Percentiles rank a stretch among this genome's conserved stretches.
These are phyloP conservation scores for Phoma sp. DNA, from an alignment of 2,329 filamentous ascomycete genomes.

Conservation along the genomic window DNA sequence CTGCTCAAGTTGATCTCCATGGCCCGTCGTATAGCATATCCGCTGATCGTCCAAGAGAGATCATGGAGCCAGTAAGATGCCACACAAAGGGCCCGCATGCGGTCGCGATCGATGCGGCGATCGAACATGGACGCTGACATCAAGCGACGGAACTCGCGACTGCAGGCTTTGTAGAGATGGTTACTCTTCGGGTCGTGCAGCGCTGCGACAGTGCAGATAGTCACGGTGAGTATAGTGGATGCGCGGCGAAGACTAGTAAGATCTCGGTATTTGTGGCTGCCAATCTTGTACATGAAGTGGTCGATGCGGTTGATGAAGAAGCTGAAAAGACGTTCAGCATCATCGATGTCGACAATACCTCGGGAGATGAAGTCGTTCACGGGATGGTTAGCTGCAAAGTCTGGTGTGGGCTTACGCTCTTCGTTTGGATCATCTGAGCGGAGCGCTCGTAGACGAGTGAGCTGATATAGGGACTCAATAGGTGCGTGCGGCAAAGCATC, in stretches of 20 bases:
- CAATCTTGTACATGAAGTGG: slow-evolving; percentile 56
- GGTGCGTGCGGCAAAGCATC: slow-evolving; percentile 42
- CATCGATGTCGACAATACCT: slow-evolving; percentile 53
- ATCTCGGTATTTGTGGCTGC: slow-evolving; percentile 52
- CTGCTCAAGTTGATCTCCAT: slow-evolving; percentile 56
- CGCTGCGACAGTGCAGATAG: slow-evolving; percentile 63
- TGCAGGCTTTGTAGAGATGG: slow-evolving; percentile 60
- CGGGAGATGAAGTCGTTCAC: slow-evolving; percentile 57
- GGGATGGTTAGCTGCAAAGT: slow-evolving; percentile 15
- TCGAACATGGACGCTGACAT: slow-evolving; percentile 65
- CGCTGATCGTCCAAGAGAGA: slow-evolving; percentile 67
- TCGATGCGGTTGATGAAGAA: slow-evolving; percentile 54
- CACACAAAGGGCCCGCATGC: slow-evolving; percentile 65
- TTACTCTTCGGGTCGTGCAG: slow-evolving; percentile 63
- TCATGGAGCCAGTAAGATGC: slow-evolving; percentile 69
- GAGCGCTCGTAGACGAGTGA: slow-evolving; percentile 49
- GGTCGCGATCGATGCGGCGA: slow-evolving; percentile 62
- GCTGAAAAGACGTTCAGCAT: slow-evolving; percentile 51
- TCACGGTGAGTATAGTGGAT: slow-evolving; percentile 62
- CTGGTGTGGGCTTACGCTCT: slow-evolving; percentile 29
- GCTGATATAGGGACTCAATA: slow-evolving; percentile 58
- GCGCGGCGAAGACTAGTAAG: slow-evolving; percentile 57
- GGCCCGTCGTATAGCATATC: slow-evolving; percentile 58
- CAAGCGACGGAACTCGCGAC: slow-evolving; percentile 62
- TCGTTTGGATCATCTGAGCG: slow-evolving; percentile 50